A percentile compares a stretch with the other conserved stretches of the same genome.
Conservation (phyloP, 2,329 filamentous ascomycete genomes). For the Aureobasidium uvarum region DNA sequence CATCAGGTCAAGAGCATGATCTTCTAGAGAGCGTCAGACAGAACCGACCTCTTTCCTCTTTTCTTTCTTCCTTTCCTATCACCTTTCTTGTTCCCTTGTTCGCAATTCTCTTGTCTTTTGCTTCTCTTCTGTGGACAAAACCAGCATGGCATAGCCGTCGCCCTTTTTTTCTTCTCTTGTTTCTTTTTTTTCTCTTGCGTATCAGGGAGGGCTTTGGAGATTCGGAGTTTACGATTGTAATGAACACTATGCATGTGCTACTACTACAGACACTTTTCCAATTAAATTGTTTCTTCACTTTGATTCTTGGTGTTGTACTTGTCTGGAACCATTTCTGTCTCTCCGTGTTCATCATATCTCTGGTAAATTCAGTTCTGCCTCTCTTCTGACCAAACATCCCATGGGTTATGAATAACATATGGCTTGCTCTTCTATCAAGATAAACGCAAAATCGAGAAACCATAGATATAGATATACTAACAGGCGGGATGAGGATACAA, state of each 20-base stretch:
- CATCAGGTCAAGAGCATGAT: conserved; percentile 44
- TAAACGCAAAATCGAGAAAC: too few species aligned
- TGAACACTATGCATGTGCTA: conserved; percentile 15
- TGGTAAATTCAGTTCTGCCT: too few species aligned
- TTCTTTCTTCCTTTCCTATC: neutral
- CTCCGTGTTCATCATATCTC: too few species aligned
- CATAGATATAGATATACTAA: neutral
- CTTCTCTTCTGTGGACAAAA: conserved; percentile 1
- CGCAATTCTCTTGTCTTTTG: neutral
- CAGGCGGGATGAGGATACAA: neutral
- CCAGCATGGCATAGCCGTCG: conserved; percentile 2
- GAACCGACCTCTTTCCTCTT: neutral
- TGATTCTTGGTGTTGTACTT: too few species aligned
- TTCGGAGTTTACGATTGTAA: conserved; percentile 18
- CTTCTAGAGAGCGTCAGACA: conserved; percentile 31
- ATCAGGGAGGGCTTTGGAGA: neutral
- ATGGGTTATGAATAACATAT: too few species aligned
- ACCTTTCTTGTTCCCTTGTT: neutral
- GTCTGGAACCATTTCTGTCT: too few species aligned
- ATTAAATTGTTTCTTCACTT: neutral
- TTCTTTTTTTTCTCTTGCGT: neutral
- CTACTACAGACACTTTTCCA: neutral
- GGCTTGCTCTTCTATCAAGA: too few species aligned
- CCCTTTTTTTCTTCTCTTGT: neutral
- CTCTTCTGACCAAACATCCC: too few species aligned